These are phyloP conservation scores for Leucosporidium creatinivorum DNA, from an alignment of 768 basidiomycete species.

Conservation along the genomic window DNA sequence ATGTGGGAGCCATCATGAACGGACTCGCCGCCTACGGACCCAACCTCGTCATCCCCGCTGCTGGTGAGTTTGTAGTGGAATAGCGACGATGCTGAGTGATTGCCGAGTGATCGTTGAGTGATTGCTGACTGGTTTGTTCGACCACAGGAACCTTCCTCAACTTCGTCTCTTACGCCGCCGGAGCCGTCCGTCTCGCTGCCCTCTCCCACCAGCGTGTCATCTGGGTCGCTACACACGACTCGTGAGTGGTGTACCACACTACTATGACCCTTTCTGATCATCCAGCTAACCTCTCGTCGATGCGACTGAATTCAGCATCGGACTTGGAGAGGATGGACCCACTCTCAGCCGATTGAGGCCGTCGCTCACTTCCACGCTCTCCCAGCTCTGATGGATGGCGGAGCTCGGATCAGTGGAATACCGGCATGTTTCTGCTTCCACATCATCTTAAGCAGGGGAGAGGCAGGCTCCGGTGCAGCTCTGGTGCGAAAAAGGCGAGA, in stretches of 20 bases:
- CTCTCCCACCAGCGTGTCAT: conserved; percentile 83
- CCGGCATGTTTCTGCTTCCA: too few relatives aligned
- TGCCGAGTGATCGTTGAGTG: background rate
- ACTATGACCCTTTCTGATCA: too few relatives aligned
- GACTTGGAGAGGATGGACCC: conserved; percentile 60
- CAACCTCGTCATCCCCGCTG: conserved; percentile 65
- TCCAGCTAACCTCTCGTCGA: too few relatives aligned
- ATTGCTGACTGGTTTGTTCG: too few relatives aligned
- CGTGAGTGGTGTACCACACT: too few relatives aligned
- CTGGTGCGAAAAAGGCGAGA: too few relatives aligned
- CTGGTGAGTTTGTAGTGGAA: background rate
- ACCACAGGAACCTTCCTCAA: conserved; percentile 69
- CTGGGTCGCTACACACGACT: conserved; percentile 59
- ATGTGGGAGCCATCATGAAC: conserved; percentile 92
- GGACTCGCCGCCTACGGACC: conserved; percentile 77
- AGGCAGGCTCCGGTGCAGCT: too few relatives aligned
- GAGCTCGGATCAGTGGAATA: too few relatives aligned
- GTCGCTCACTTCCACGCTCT: conserved; percentile 76
- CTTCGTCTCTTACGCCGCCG: conserved; percentile 53
- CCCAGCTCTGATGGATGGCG: too few relatives aligned
- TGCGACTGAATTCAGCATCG: background rate
- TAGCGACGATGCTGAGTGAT: too few relatives aligned
- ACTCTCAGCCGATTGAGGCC: conserved; percentile 90
- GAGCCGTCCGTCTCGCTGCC: conserved; percentile 84
- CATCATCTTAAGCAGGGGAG: too few relatives aligned